These are phyloP conservation scores for Taphrina sp. DNA, from an alignment of 1,139 yeast genomes.

Conservation along the genomic window DNA sequence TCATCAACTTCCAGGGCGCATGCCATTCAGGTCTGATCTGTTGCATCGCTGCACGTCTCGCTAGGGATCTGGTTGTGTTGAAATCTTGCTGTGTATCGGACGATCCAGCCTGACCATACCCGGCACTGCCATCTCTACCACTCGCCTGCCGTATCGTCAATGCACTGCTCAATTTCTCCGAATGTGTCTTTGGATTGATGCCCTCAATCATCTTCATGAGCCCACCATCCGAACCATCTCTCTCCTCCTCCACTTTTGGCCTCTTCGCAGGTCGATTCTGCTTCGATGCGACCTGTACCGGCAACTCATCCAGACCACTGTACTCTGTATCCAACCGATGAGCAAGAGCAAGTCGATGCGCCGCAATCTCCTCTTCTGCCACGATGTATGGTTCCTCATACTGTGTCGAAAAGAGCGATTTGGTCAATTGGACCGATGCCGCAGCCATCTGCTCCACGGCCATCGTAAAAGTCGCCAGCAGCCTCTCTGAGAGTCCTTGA, in stretches of 20 bases:
- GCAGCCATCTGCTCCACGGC: background rate
- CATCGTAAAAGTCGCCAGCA: no score
- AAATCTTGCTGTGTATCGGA: no score
- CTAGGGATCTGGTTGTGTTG: constrained; percentile 18
- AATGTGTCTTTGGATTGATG: constrained; percentile 37
- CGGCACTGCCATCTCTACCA: constrained; percentile 1
- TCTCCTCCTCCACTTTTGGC: constrained; percentile 24
- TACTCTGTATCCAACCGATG: constrained; percentile 39
- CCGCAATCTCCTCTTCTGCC: background rate
- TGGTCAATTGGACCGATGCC: constrained; percentile 7
- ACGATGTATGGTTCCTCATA: constrained; percentile 13
- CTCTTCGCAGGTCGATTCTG: constrained; percentile 34
- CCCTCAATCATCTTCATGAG: constrained; percentile 35
- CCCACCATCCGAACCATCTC: constrained; percentile 10
- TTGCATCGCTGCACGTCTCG: constrained; percentile 29
- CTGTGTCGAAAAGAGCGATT: constrained; percentile 1
- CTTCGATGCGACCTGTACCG: constrained; percentile 39
- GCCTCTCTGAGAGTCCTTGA: no score
- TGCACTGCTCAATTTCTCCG: constrained; percentile 29
- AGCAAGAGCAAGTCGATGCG: constrained; percentile 10
- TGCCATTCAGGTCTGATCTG: constrained; percentile 51
- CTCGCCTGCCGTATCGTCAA: constrained; percentile 6
- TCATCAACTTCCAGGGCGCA: constrained; percentile 66
- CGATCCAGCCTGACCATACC: background rate
- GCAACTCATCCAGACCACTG: constrained; percentile 37